Evolutionary conservation across 2,329 filamentous ascomycete genomes (phyloP).

Genomic region (Botryotinia narcissicola): DNA sequence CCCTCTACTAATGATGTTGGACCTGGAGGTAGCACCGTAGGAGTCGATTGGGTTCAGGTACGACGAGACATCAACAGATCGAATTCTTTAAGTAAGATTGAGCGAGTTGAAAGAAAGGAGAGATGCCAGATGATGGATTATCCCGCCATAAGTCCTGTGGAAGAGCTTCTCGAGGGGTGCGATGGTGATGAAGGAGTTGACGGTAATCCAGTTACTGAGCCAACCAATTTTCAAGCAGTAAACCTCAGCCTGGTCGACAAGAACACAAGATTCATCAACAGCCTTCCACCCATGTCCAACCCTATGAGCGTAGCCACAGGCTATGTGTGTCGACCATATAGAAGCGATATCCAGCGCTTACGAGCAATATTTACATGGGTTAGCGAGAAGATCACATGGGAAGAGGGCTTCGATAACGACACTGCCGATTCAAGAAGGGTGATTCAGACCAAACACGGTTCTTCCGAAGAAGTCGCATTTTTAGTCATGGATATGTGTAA

Average conservation of each 20-base stretch:
- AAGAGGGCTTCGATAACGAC: slow-evolving; percentile 87
- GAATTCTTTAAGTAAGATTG: slow-evolving; percentile 87
- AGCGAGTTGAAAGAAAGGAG: slow-evolving; percentile 79
- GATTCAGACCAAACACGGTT: slow-evolving; percentile 79
- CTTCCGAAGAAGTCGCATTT: slow-evolving; percentile 83
- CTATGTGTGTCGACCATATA: slow-evolving; percentile 90
- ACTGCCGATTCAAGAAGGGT: slow-evolving; percentile 74
- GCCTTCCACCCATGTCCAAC: slow-evolving; percentile 77
- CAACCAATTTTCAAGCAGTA: slow-evolving; percentile 75
- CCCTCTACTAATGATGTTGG: slow-evolving; percentile 70
- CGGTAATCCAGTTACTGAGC: slow-evolving; percentile 76
- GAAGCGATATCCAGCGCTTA: slow-evolving; percentile 88
- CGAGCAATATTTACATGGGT: slow-evolving; percentile 98
- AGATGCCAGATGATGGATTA: slow-evolving; percentile 94
- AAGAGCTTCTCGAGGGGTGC: slow-evolving; percentile 78
- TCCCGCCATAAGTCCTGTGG: slow-evolving; percentile 81
- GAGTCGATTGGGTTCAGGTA: slow-evolving; percentile 94
- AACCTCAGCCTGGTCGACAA: slow-evolving; percentile 92
- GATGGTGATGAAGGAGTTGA: slow-evolving; percentile 90
- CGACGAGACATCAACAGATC: slow-evolving; percentile 93
- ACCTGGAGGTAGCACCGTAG: slow-evolving; percentile 47
- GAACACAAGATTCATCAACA: slow-evolving; percentile 85
- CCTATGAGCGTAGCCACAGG: slow-evolving; percentile 80
- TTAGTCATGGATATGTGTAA: slow-evolving; percentile 91
- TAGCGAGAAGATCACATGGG: slow-evolving; percentile 91